Evolutionary conservation across 2,329 filamentous ascomycete genomes (phyloP).

Genomic region (Fusarium sp.): DNA sequence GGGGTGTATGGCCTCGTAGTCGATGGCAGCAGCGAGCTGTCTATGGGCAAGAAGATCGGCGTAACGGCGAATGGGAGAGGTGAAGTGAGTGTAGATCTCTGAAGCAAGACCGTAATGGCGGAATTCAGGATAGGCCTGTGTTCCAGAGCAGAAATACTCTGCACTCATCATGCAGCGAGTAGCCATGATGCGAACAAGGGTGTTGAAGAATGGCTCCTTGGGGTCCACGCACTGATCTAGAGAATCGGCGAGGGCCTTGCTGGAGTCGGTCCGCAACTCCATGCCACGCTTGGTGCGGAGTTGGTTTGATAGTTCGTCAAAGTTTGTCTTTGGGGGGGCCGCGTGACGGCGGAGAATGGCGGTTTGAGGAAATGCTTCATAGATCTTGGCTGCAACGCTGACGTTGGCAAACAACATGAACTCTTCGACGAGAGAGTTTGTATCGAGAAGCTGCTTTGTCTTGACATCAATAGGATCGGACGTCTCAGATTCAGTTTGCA

Average conservation of each 20-base stretch:
- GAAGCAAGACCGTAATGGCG: conserved; percentile 95
- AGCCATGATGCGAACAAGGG: conserved; percentile 94
- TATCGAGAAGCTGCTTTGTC: conserved; percentile 92
- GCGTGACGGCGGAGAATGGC: conserved; percentile 93
- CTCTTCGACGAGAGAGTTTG: conserved; percentile 97
- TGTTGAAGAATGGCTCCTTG: conserved; percentile 95
- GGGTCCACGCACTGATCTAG: conserved; percentile 86
- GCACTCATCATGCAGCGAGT: conserved; percentile 99
- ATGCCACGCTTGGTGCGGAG: conserved; percentile 86
- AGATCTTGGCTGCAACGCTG: conserved; percentile 89
- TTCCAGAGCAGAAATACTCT: conserved; percentile 97
- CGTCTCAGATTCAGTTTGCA: conserved; percentile 94
- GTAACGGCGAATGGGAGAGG: conserved; percentile 94
- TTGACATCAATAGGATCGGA: conserved; percentile 96
- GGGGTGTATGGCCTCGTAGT: conserved; percentile 87
- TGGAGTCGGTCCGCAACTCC: conserved; percentile 84
- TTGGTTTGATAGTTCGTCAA: conserved; percentile 92
- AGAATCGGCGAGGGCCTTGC: conserved; percentile 91
- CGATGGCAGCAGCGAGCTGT: conserved; percentile 94
- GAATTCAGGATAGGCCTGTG: conserved; percentile 93
- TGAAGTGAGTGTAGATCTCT: conserved; percentile 99
- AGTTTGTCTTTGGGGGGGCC: conserved; percentile 93
- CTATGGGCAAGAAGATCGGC: conserved; percentile 95
- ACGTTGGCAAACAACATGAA: conserved; percentile 99
- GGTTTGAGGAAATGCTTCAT: conserved; percentile 92